A percentile compares a stretch with the other conserved stretches of the same genome.
These are phyloP conservation scores for Penicillium silybi DNA, from an alignment of 495 filamentous ascomycete genomes.

Conservation along the genomic window DNA sequence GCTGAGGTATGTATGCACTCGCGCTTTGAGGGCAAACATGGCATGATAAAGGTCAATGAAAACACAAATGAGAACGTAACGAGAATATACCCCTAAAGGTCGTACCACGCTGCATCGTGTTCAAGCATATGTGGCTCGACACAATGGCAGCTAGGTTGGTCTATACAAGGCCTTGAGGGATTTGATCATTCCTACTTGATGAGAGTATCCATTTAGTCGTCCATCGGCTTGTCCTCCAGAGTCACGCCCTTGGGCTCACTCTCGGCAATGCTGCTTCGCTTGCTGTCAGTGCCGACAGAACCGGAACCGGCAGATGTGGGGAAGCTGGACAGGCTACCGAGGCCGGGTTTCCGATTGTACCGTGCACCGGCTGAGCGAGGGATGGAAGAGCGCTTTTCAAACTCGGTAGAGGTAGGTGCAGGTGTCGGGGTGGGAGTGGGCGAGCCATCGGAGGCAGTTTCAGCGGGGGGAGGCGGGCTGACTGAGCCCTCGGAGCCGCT, in stretches of 20 bases:
- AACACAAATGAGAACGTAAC: not conserved
- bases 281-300: slow-evolving; percentile 38
- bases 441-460: slow-evolving; percentile 34
- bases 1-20: slow-evolving; percentile 3
- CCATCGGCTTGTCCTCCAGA: slow-evolving; percentile 80
- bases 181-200: not conserved
- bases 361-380: slow-evolving; percentile 29
- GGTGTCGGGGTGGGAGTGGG: slow-evolving; percentile 38
- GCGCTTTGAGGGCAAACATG: not conserved
- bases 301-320: slow-evolving; percentile 20
- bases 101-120: not conserved
- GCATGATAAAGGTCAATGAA: not conserved
- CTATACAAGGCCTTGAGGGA: slow-evolving; percentile 9
- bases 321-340: slow-evolving; percentile 45
- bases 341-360: slow-evolving; percentile 36
- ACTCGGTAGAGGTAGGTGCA: slow-evolving; percentile 24
- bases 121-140: not conserved
- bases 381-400: slow-evolving; percentile 49
- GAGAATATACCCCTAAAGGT: not conserved
- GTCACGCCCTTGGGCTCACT: slow-evolving; percentile 63
- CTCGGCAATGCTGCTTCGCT: slow-evolving; percentile 42
- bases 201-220: slow-evolving; percentile 51
- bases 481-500: slow-evolving; percentile 32
- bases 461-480: slow-evolving; percentile 31
- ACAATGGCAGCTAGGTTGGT: not conserved